A percentile compares a stretch with the other conserved stretches of the same genome.
Conservation (phyloP, 176 grass and related monocot genomes). For the Bolboschoenus planiculmis region DNA sequence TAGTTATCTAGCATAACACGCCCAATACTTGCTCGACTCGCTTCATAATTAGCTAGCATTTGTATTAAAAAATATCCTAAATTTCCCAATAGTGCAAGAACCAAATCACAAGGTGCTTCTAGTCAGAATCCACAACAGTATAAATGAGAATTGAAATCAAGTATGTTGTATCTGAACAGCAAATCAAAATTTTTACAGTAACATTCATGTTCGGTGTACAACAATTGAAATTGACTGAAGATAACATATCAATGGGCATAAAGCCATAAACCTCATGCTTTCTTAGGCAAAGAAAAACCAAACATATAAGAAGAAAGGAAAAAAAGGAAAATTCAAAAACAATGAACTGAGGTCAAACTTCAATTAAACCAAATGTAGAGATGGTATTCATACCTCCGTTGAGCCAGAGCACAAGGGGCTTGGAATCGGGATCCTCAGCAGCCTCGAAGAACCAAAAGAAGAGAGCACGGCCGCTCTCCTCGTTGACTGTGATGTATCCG, state of each 20-base stretch:
- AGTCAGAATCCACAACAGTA: not conserved
- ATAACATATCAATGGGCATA: not conserved
- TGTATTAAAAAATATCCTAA: not conserved
- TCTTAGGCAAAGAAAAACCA: not conserved
- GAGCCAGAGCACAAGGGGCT: slow-evolving; percentile 88
- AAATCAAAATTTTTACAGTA: not conserved
- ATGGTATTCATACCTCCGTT: slow-evolving; percentile 57
- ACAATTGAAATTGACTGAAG: not conserved
- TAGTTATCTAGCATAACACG: not conserved
- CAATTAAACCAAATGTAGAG: not conserved
- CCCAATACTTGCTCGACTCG: not conserved
- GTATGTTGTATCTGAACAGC: not conserved
- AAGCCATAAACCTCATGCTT: not conserved
- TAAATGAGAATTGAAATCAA: slow-evolving; percentile 4
- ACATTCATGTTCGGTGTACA: not conserved
- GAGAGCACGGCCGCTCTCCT: slow-evolving; percentile 60
- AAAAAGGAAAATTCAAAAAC: not conserved
- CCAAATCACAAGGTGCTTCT: not conserved
- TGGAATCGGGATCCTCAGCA: slow-evolving; percentile 49
- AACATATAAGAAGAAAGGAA: not conserved
- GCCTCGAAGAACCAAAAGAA: slow-evolving; percentile 99
- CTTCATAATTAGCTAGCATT: not conserved
- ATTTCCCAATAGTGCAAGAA: not conserved
- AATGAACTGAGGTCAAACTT: not conserved
- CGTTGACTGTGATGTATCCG: slow-evolving; percentile 76